Evolutionary conservation across 1,139 yeast genomes (phyloP).

Genomic region (Protomyces gravidus): DNA sequence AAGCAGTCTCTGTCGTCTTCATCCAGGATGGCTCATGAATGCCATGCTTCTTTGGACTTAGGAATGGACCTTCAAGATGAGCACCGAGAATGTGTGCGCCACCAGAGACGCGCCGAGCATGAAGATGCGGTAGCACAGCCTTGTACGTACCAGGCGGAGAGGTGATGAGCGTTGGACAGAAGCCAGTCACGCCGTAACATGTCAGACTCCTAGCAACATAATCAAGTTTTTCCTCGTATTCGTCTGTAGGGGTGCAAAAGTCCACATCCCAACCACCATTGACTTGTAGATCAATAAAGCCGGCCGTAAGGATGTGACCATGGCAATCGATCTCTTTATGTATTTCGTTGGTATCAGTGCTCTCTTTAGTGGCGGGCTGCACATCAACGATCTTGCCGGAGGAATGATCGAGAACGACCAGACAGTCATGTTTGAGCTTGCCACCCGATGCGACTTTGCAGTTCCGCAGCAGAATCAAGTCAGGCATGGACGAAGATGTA

Average conservation of each 20-base stretch:
- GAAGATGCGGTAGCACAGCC: conserved; percentile 50
- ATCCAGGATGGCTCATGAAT: conserved; percentile 50
- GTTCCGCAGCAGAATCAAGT: not conserved
- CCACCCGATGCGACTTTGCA: not conserved
- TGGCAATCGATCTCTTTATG: conserved; percentile 44
- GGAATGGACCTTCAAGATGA: conserved; percentile 64
- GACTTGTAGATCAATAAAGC: conserved; percentile 58
- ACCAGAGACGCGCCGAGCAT: conserved; percentile 42
- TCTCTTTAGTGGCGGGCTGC: not conserved
- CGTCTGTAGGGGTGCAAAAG: conserved; percentile 44
- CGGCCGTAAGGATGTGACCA: conserved; percentile 55
- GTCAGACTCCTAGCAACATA: conserved; percentile 41
- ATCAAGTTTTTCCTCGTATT: conserved; percentile 37
- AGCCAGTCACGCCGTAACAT: conserved; percentile 55
- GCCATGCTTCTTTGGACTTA: conserved; percentile 54
- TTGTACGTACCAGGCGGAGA: conserved; percentile 53
- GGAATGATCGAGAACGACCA: not conserved
- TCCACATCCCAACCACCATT: conserved; percentile 62
- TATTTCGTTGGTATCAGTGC: not conserved
- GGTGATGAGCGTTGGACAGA: conserved; percentile 60
- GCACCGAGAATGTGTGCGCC: conserved; percentile 58
- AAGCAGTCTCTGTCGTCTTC: conserved; percentile 48
- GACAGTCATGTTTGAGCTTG: not conserved
- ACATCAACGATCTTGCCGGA: not conserved
- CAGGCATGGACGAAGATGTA: not conserved